These are phyloP conservation scores for Tolypocladium sp. DNA, from an alignment of 2,329 filamentous ascomycete genomes.

Conservation along the genomic window DNA sequence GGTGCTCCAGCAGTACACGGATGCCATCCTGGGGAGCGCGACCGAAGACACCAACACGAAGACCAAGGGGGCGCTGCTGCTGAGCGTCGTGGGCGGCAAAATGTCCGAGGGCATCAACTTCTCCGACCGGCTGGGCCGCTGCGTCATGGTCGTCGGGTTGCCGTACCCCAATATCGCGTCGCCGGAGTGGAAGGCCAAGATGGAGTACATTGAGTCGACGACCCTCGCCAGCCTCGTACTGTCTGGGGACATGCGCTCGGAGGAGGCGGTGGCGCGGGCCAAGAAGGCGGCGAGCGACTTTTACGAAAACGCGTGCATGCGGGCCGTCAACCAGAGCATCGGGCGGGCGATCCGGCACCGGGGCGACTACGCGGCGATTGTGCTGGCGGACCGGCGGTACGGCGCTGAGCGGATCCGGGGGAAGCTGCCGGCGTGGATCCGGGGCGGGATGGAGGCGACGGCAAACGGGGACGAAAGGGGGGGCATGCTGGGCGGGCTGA, in stretches of 20 bases:
- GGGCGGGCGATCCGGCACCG: constrained; percentile 84
- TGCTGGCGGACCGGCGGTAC: constrained; percentile 77
- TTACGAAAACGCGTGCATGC: constrained; percentile 93
- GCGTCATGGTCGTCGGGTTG: constrained; percentile 82
- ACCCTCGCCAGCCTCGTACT: constrained; percentile 26
- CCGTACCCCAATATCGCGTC: constrained; percentile 88
- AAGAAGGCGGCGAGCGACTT: constrained; percentile 64
- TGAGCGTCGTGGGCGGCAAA: constrained; percentile 89
- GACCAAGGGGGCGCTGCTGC: constrained; percentile 60
- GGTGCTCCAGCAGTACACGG: constrained; percentile 63
- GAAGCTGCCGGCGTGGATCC: constrained; percentile 89
- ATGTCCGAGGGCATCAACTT: constrained; percentile 99
- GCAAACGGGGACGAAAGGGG: constrained; percentile 36
- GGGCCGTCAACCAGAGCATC: constrained; percentile 94
- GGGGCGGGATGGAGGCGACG: constrained; percentile 48
- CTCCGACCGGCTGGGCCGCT: constrained; percentile 79
- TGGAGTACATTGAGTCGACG: constrained; percentile 71
- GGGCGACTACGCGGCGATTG: constrained; percentile 81
- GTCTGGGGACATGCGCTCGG: constrained; percentile 5
- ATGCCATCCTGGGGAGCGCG: constrained; percentile 50
- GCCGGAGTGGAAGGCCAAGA: constrained; percentile 87
- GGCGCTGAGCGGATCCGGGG: constrained; percentile 59
- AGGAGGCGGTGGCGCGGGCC: constrained; percentile 18
- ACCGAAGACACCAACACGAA: not conserved
- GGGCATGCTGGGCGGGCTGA: constrained; percentile 40